Evolutionary conservation across 2,329 filamentous ascomycete genomes (phyloP).

Genomic region (Tolypocladium tropicale): DNA sequence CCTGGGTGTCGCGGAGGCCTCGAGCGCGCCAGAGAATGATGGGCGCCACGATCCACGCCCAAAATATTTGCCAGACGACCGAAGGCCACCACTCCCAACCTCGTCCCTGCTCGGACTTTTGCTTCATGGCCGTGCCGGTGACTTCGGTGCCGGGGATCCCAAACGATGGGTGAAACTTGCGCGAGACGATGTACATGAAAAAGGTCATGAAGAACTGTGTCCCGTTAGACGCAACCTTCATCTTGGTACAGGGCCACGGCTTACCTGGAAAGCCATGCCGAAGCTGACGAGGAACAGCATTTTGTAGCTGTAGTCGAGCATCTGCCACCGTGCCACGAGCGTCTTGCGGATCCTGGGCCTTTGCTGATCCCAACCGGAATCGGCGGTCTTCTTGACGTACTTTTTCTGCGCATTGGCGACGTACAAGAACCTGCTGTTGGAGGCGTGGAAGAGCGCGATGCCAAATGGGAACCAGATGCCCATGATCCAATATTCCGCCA

Average conservation of each 20-base stretch:
- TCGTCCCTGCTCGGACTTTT: constrained; percentile 31
- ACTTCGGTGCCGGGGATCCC: constrained; percentile 53
- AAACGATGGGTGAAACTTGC: constrained; percentile 53
- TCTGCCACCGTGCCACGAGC: constrained; percentile 24
- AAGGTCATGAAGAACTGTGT: constrained; percentile 45
- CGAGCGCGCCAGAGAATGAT: constrained; percentile 52
- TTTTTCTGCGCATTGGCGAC: constrained; percentile 45
- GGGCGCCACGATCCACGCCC: constrained; percentile 53
- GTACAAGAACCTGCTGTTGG: constrained; percentile 50
- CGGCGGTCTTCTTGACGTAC: constrained; percentile 14
- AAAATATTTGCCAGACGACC: constrained; percentile 53
- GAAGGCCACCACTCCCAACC: constrained; percentile 64
- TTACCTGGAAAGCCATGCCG: constrained; percentile 47
- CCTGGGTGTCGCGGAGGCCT: constrained; percentile 52
- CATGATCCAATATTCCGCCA: constrained; percentile 57
- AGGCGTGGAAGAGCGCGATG: constrained; percentile 55
- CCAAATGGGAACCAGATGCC: constrained; percentile 53
- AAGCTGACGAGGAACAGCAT: constrained; percentile 39
- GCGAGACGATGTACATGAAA: constrained; percentile 52
- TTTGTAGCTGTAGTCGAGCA: constrained; percentile 35
- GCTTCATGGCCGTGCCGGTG: constrained; percentile 40
- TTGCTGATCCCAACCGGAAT: constrained; percentile 2
- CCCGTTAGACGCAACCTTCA: neutral
- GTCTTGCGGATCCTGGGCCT: constrained; percentile 12
- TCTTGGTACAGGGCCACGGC: constrained; percentile 1